Evolutionary conservation across 1,139 yeast species (phyloP).

Genomic region (Pichia sp.): DNA sequence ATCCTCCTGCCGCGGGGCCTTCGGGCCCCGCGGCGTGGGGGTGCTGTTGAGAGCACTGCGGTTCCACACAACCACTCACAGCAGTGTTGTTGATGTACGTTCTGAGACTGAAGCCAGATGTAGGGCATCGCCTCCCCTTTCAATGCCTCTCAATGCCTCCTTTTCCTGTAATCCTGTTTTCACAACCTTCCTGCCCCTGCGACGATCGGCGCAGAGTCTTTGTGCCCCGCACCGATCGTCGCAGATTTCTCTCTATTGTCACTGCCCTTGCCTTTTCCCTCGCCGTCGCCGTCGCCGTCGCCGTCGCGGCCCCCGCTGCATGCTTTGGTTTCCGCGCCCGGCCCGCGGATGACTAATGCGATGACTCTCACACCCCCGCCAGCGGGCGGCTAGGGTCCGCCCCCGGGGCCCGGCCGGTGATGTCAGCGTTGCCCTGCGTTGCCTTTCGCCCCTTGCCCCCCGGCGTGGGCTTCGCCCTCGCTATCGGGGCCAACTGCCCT

Average conservation of each 20-base stretch:
- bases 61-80: conserved; percentile 6
- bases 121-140: too few relatives aligned
- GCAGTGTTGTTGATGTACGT: neutral
- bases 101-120: conserved; percentile 5
- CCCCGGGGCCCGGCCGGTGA: neutral
- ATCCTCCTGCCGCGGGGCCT: conserved; percentile 1
- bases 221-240: neutral
- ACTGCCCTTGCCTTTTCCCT: too few relatives aligned
- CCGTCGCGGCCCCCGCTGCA: too few relatives aligned
- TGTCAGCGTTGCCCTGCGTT: too few relatives aligned
- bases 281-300: too few relatives aligned
- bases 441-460: too few relatives aligned
- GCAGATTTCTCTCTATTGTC: too few relatives aligned
- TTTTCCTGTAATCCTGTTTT: neutral
- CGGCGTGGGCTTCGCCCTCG: too few relatives aligned
- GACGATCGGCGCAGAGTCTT: too few relatives aligned
- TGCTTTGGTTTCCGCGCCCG: too few relatives aligned
- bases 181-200: neutral
- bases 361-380: neutral
- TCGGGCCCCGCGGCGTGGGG: neutral
- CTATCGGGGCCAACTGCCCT: neutral
- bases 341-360: neutral
- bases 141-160: too few relatives aligned
- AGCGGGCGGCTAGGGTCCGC: too few relatives aligned
- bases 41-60: conserved; percentile 6